Conservation (phyloP, 2,329 filamentous ascomycete genomes). For the Talaromyces sp. region DNA sequence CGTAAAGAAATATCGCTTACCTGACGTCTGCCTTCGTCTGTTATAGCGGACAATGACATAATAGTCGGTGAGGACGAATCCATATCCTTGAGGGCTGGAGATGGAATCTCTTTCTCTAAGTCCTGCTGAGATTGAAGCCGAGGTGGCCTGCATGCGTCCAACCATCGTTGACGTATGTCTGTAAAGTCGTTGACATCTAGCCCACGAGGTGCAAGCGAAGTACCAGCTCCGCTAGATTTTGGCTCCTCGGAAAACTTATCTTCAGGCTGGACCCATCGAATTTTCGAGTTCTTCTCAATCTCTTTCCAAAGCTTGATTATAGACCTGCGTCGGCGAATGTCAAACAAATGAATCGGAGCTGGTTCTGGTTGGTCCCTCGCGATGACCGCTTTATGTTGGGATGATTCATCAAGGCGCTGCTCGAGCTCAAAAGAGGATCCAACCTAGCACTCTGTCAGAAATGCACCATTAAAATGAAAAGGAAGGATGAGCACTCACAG, state of each 20-base stretch:
- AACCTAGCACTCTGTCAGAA: conserved; percentile 30
- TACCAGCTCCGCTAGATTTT: background rate
- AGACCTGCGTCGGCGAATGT: conserved; percentile 42
- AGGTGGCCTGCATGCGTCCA: conserved; percentile 22
- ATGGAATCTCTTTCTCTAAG: background rate
- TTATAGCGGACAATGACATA: conserved; percentile 18
- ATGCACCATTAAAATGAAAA: background rate
- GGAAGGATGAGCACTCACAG: conserved; percentile 31
- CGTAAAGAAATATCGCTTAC: conserved; percentile 17
- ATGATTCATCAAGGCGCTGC: conserved; percentile 45
- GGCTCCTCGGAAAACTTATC: background rate
- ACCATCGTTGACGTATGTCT: conserved; percentile 9
- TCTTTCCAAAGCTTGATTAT: conserved; percentile 39
- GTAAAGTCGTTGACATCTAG: background rate
- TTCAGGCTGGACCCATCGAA: background rate
- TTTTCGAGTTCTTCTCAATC: conserved; percentile 24
- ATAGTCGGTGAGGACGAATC: background rate
- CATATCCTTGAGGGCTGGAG: background rate
- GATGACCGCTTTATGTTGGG: conserved; percentile 19
- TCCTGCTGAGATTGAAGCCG: conserved; percentile 9
- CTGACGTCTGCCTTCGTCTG: conserved; percentile 26
- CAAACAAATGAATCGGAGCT: conserved; percentile 45
- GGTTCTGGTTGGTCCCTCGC: conserved; percentile 19
- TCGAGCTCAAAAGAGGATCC: conserved; percentile 47
- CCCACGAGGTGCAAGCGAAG: background rate